Conservation (phyloP, 2,329 filamentous ascomycete species). For the Sarocladium brachiariae region DNA sequence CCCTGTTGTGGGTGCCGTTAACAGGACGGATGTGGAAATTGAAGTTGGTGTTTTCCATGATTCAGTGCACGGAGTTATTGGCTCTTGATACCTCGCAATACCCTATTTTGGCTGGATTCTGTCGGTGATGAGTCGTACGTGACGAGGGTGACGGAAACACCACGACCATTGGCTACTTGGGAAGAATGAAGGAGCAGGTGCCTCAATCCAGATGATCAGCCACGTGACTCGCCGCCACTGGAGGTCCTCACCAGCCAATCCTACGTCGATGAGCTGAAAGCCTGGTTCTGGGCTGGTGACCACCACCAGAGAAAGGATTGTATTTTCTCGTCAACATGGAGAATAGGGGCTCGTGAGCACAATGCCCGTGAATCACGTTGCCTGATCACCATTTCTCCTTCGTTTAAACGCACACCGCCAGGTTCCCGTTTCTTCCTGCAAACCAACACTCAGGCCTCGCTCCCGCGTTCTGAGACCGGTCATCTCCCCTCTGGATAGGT, state of each 20-base stretch:
- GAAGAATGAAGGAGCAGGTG: background rate
- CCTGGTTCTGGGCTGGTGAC: background rate
- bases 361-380: background rate
- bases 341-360: background rate
- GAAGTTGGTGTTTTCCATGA: too few species aligned
- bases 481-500: too few species aligned
- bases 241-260: background rate
- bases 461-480: too few species aligned
- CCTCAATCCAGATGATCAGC: background rate
- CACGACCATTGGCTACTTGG: background rate
- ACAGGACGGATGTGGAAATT: too few species aligned
- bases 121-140: too few species aligned
- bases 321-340: background rate
- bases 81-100: too few species aligned
- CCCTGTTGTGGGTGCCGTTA: background rate
- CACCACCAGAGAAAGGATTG: background rate
- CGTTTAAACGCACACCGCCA: background rate
- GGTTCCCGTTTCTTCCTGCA: too few species aligned
- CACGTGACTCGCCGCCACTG: background rate
- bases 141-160: background rate
- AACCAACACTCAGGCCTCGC: too few species aligned
- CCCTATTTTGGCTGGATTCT: too few species aligned
- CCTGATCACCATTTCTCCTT: background rate
- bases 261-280: background rate
- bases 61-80: too few species aligned